Conservation (phyloP, 1,284 basidiomycete species). For the Fistulinella cinereoalba region DNA sequence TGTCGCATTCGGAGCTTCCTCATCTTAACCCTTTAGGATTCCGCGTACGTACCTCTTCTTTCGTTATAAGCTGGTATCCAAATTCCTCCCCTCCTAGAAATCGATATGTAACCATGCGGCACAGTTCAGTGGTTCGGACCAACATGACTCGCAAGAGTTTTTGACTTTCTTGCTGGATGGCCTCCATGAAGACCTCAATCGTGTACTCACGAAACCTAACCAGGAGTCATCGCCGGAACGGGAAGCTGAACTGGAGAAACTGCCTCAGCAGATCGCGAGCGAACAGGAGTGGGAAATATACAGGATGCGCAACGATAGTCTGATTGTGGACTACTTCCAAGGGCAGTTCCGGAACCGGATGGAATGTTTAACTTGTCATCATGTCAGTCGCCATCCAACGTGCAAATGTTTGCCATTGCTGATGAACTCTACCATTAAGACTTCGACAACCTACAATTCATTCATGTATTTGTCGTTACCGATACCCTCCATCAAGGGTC, state of each 20-base stretch:
- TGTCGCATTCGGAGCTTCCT: constrained; percentile 87
- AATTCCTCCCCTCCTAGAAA: constrained; percentile 45
- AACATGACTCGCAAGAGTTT: constrained; percentile 98
- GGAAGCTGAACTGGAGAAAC: constrained; percentile 83
- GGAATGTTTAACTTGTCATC: constrained; percentile 87
- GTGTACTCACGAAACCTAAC: constrained; percentile 76
- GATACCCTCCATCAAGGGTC: constrained; percentile 66
- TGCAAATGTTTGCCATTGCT: constrained; percentile 6
- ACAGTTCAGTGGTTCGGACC: constrained; percentile 88
- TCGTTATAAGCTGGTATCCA: background rate
- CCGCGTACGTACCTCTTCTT: constrained; percentile 54
- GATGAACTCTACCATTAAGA: constrained; percentile 48
- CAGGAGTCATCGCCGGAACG: constrained; percentile 76
- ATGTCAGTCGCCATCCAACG: constrained; percentile 54
- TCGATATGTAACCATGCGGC: constrained; percentile 84
- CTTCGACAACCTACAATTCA: constrained; percentile 95
- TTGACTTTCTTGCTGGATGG: constrained; percentile 93
- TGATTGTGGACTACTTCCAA: constrained; percentile 97
- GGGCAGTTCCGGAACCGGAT: constrained; percentile 93
- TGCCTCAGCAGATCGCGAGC: constrained; percentile 88
- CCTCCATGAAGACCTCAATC: constrained; percentile 94
- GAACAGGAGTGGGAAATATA: constrained; percentile 94
- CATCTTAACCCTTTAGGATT: constrained; percentile 86
- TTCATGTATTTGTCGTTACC: constrained; percentile 97
- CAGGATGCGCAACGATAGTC: constrained; percentile 86